A percentile compares a stretch with the other conserved stretches of the same genome.
Evolutionary conservation across 2,329 filamentous ascomycete genomes (phyloP).

Genomic region (Penicillium sp.): DNA sequence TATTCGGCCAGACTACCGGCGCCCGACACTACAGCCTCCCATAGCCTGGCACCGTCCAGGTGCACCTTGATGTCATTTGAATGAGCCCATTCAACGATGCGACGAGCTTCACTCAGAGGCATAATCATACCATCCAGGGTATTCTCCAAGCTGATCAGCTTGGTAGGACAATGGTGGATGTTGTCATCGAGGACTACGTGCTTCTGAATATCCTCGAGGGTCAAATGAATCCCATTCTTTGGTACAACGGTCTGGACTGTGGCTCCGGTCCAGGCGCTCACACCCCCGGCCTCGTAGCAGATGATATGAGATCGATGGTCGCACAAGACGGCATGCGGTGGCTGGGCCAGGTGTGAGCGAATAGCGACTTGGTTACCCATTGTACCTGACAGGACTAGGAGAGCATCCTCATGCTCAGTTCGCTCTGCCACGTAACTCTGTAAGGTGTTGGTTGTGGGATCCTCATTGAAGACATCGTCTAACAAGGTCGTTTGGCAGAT

Average conservation of each 20-base stretch:
- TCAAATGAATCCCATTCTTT: constrained; percentile 69
- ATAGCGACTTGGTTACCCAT: constrained; percentile 92
- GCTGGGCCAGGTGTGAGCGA: constrained; percentile 71
- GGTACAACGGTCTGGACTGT: constrained; percentile 66
- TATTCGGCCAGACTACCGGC: constrained; percentile 67
- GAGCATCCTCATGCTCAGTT: constrained; percentile 70
- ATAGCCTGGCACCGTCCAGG: constrained; percentile 75
- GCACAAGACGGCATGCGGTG: constrained; percentile 76
- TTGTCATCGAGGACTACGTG: constrained; percentile 63
- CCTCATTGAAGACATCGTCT: constrained; percentile 82
- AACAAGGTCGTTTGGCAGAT: constrained; percentile 71
- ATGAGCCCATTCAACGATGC: constrained; percentile 69
- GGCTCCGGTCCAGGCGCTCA: constrained; percentile 69
- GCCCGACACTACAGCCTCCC: constrained; percentile 74
- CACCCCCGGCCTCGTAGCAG: constrained; percentile 63
- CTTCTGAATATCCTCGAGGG: constrained; percentile 70
- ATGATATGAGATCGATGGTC: constrained; percentile 78
- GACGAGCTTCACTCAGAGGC: constrained; percentile 68
- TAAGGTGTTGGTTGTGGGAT: constrained; percentile 72
- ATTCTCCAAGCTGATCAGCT: constrained; percentile 80
- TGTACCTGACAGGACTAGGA: constrained; percentile 84
- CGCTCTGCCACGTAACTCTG: constrained; percentile 72
- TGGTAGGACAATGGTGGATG: constrained; percentile 75
- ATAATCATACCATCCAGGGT: constrained; percentile 77
- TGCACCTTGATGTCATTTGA: constrained; percentile 67